Percentiles rank a stretch among this genome's conserved stretches.
These are phyloP conservation scores for Wickerhamomyces bisporus DNA, from an alignment of 805 yeast genomes.

Conservation along the genomic window DNA sequence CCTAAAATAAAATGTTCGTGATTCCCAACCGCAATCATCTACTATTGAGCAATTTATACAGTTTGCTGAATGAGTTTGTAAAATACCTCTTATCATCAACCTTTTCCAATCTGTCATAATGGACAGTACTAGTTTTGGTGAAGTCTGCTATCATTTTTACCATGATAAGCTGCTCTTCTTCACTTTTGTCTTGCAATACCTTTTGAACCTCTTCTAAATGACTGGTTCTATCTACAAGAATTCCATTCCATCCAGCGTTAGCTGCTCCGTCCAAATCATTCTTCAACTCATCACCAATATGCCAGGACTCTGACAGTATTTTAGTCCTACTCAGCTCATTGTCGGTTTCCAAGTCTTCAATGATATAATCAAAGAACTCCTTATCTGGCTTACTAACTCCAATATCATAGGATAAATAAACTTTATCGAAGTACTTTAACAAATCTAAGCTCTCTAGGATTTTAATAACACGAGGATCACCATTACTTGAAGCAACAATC, in stretches of 20 bases:
- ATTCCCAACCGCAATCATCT: no score
- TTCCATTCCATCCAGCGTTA: constrained; percentile 57
- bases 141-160: constrained; percentile 11
- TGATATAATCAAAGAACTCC: constrained; percentile 39
- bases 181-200: constrained; percentile 5
- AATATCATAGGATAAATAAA: constrained; percentile 53
- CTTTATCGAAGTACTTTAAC: constrained; percentile 32
- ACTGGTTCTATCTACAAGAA: constrained; percentile 45
- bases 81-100: constrained; percentile 11
- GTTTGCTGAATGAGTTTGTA: constrained; percentile 5
- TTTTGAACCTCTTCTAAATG: constrained; percentile 22
- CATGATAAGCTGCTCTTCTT: constrained; percentile 9
- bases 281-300: constrained; percentile 57
- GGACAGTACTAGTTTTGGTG: constrained; percentile 1
- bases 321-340: constrained; percentile 14
- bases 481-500: constrained; percentile 51
- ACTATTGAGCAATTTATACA: no score
- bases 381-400: constrained; percentile 49
- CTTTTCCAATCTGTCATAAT: constrained; percentile 1
- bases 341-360: constrained; percentile 19
- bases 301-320: constrained; percentile 41
- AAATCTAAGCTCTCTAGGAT: constrained; percentile 45
- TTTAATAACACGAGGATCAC: constrained; percentile 49
- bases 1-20: no score
- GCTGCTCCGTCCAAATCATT: constrained; percentile 52